Base-by-base conservation (phyloP, 2,329 filamentous ascomycete species). In the Aspergillus vadensis region DNA sequence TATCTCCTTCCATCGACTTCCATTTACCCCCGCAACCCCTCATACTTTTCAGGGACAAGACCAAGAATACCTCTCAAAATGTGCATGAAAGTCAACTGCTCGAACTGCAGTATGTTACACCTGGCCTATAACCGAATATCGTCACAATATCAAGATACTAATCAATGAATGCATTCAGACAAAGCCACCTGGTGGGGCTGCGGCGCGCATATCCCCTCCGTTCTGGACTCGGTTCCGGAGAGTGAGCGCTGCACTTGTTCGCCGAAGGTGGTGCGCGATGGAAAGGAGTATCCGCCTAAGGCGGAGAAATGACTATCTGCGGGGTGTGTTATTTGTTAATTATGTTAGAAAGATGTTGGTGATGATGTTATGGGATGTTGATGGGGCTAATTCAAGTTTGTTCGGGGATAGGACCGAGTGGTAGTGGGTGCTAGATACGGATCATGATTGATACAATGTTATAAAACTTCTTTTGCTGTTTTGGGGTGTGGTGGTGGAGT, bases 141-240 rank as follows among this genome's bases (percentile, higher is more conserved):
- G 17, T 17, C 49, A 53, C 4, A 38, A 32, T 44, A 19, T 8
- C 17, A 14, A 12, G 12, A n/a, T 44, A 14, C 17, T 44, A 23
- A 44, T 12, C 2, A 10, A 44, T 12, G 5, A 10, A 17, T 5
- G 38, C 5, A n/a, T 36, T 5, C 48, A 86, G 86, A 81, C 62
- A 88, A 88, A 71, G 75, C 77, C 43, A 83, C 85, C 58, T 90
- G 88, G 88, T 85, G 80, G 77, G 88, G 87, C 63, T 90, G 88
- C 74, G 87, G 87, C 63, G 79, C 68, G 62, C 86, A 90, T 76
- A 79, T 89, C 66, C 77, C 84, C 12, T 74, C 74, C 15, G 87
- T 91, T 67, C 85, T 91, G 79, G 84, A 88, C 72, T 69, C 73
- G 25, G 73, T 91, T 47, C 81, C 86, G 4, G 76, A 80, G 38